Evolutionary conservation across 2,329 filamentous ascomycete species (phyloP).

Genomic region (Aspergillus sp.): DNA sequence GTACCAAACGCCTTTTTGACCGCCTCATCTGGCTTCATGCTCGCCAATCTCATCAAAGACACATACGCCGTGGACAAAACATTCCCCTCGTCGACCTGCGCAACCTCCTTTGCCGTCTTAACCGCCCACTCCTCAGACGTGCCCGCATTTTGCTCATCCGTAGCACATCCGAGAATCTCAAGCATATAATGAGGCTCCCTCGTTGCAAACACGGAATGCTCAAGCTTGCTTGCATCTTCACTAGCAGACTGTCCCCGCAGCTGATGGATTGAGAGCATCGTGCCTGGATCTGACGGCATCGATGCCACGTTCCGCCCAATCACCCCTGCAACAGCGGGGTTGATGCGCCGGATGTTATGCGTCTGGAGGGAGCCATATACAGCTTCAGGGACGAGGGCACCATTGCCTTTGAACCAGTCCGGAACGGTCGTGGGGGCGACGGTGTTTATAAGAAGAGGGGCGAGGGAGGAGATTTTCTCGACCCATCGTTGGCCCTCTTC

Average conservation of each 20-base stretch:
- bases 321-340: constrained; percentile 7
- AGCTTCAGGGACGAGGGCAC: background rate
- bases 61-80: constrained; percentile 21
- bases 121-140: constrained; percentile 14
- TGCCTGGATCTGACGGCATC: constrained; percentile 11
- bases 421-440: constrained; percentile 17
- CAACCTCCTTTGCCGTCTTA: constrained; percentile 8
- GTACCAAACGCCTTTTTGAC: constrained; percentile 22
- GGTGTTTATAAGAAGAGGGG: constrained; percentile 16
- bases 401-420: constrained; percentile 9
- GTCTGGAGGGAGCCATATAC: constrained; percentile 12
- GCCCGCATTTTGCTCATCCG: background rate
- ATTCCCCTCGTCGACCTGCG: constrained; percentile 7
- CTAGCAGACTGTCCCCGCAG: constrained; percentile 17
- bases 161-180: constrained; percentile 17
- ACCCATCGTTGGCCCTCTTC: constrained; percentile 19
- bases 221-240: background rate
- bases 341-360: constrained; percentile 12
- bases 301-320: constrained; percentile 3
- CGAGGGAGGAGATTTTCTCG: constrained; percentile 16
- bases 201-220: constrained; percentile 16
- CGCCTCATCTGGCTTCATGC: background rate
- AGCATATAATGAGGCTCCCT: constrained; percentile 25
- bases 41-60: constrained; percentile 12
- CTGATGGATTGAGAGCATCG: constrained; percentile 23